Base-by-base conservation (phyloP, 2,329 filamentous ascomycete species). In the Ilyonectria robusta region DNA sequence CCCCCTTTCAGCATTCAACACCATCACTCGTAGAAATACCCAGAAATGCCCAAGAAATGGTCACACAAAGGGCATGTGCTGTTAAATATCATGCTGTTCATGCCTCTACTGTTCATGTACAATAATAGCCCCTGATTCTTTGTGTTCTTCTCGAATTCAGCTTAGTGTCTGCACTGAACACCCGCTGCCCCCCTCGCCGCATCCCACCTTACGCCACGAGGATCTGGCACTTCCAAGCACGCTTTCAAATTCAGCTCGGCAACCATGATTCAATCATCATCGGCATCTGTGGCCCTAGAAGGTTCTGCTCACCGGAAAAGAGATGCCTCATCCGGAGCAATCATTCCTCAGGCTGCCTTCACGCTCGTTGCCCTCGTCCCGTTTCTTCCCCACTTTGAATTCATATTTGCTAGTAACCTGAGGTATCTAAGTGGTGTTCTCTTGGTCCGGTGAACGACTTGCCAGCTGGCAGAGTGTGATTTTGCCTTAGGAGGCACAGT, bases 101-200 rank as follows among this genome's bases (percentile, higher is more conserved):
- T 50, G 13, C 31, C 23, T 50, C 17, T 17, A n/a, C 17, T 6
- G 10, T 8, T 7, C 13, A 15, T 7, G 23, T 11, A 19, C n/a
- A 15, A 10, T 4, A 6, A 10, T 4, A 6, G 15, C 15, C 23
- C 6, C 4, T 17, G 15, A n/a, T 7, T n/a, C 47, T 50, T 50
- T 50, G 47, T 50, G 3, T 6, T 8, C 11, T 8, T n/a, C 47
- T 29, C 31, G 13, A 10, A 10, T n/a, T n/a, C 15, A n/a, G 47
- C 26, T n/a, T 31, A 31, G 47, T 50, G 4, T 50, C 47, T 50
- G 47, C 47, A 50, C 17, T 26, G 46, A 48, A 19, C 46, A 48
- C 46, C 13, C 6, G 13, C 21, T 13, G 46, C 21, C 46, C 46
- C 46, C 13, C 15, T 29, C 46, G 8, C 13, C 46, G 11, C 46